Percentiles rank a stretch among this genome's conserved stretches.
These are phyloP conservation scores for Metschnikowia santaceciliae DNA, from an alignment of 805 yeast genomes.

Conservation along the genomic window DNA sequence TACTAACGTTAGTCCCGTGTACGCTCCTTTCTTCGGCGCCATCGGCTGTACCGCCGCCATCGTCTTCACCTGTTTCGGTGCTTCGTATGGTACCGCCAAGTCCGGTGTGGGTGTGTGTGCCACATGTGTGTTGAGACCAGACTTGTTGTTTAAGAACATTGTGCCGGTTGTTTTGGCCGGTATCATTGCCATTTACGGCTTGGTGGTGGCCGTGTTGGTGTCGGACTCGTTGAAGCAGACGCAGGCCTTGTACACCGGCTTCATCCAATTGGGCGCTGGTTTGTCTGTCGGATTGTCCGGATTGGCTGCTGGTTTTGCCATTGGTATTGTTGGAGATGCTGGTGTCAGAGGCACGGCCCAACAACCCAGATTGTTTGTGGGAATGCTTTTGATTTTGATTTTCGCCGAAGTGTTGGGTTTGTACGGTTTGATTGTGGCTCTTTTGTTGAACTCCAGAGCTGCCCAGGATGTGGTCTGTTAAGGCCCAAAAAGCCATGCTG, in stretches of 20 bases:
- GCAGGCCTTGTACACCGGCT: constrained; percentile 91
- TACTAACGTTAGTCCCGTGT: constrained; percentile 26
- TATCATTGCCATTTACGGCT: constrained; percentile 97
- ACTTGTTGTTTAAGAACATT: constrained; percentile 84
- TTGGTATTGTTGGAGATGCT: constrained; percentile 99
- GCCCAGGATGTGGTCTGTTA: constrained; percentile 85
- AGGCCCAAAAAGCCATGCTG: constrained; percentile 13
- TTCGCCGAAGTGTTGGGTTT: constrained; percentile 98
- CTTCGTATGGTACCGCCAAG: constrained; percentile 98
- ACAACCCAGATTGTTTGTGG: constrained; percentile 97
- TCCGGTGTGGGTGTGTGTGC: constrained; percentile 99
- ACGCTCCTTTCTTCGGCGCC: constrained; percentile 92
- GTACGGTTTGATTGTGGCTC: constrained; percentile 97
- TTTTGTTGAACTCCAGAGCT: constrained; percentile 96
- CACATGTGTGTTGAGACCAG: constrained; percentile 96
- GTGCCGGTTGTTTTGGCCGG: constrained; percentile 99
- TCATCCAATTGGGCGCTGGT: constrained; percentile 98
- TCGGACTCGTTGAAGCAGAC: constrained; percentile 84
- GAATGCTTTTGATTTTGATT: constrained; percentile 97
- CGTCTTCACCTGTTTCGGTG: constrained; percentile 98
- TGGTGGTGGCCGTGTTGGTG: constrained; percentile 92
- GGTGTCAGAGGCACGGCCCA: constrained; percentile 99
- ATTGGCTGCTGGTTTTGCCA: constrained; percentile 97
- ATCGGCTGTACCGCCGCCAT: constrained; percentile 99
- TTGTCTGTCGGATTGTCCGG: constrained; percentile 95